Conservation (phyloP, 257 asterid species). For the Solanum gandarillasii region DNA sequence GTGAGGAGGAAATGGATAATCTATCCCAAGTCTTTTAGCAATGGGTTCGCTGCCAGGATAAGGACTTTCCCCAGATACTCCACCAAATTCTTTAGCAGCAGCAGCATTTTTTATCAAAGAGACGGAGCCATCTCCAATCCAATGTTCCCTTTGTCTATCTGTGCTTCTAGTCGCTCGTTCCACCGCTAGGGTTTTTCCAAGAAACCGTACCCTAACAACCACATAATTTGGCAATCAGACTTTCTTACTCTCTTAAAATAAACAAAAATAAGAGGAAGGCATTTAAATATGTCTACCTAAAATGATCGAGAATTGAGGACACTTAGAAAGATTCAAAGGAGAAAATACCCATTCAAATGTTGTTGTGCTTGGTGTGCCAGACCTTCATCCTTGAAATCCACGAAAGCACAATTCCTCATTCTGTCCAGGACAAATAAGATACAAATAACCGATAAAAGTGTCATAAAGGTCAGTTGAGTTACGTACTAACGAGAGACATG, state of each 20-base stretch:
- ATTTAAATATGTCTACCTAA: not conserved
- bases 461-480: not conserved
- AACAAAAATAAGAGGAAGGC: not conserved
- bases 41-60: constrained; percentile 39
- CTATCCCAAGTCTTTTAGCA: constrained; percentile 79
- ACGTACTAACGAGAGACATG: not conserved
- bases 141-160: constrained; percentile 23
- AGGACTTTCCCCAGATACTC: constrained; percentile 12
- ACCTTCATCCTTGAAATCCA: constrained; percentile 61
- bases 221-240: constrained; percentile 3
- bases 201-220: constrained; percentile 57
- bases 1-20: constrained; percentile 86
- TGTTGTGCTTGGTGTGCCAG: constrained; percentile 71
- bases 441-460: not conserved
- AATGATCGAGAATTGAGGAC: not conserved
- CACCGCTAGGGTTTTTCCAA: constrained; percentile 66
- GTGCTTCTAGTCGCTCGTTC: constrained; percentile 49
- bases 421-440: constrained; percentile 12
- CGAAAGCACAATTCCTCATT: constrained; percentile 69
- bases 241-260: not conserved
- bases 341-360: constrained; percentile 62
- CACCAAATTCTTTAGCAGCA: constrained; percentile 14
- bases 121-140: constrained; percentile 13
- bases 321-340: not conserved
- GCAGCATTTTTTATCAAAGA: constrained; percentile 18